Evolutionary conservation across 2,329 filamentous ascomycete genomes (phyloP).

Genomic region (Pseudogymnoascus sp.): DNA sequence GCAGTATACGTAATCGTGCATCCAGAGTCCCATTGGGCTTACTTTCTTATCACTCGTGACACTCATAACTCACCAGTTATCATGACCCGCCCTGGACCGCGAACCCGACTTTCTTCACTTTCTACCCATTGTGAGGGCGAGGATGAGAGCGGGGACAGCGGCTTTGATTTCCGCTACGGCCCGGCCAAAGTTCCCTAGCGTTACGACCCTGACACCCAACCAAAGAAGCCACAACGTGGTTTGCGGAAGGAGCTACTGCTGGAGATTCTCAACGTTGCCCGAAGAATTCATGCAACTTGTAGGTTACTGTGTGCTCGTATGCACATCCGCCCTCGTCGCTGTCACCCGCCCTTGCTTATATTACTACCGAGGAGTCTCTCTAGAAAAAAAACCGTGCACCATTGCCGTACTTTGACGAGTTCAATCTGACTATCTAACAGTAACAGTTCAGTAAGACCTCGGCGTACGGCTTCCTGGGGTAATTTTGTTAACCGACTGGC

Average conservation of each 20-base stretch:
- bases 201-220: neutral
- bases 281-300: neutral
- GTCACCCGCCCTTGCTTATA: neutral
- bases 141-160: neutral
- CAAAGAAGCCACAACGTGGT: slow-evolving; percentile 2
- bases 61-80: neutral
- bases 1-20: neutral
- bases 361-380: neutral
- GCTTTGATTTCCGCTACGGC: neutral
- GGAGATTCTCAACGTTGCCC: neutral
- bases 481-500: neutral
- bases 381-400: neutral
- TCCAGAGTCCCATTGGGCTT: neutral
- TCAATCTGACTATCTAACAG: neutral
- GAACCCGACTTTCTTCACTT: neutral
- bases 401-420: neutral
- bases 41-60: neutral
- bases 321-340: neutral
- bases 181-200: neutral
- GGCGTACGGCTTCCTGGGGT: neutral
- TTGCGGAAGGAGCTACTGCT: neutral
- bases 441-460: neutral
- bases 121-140: neutral
- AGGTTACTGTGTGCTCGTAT: neutral
- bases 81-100: neutral